Conservation (phyloP, 345 rosid species). For the Dovyalis caffra region DNA sequence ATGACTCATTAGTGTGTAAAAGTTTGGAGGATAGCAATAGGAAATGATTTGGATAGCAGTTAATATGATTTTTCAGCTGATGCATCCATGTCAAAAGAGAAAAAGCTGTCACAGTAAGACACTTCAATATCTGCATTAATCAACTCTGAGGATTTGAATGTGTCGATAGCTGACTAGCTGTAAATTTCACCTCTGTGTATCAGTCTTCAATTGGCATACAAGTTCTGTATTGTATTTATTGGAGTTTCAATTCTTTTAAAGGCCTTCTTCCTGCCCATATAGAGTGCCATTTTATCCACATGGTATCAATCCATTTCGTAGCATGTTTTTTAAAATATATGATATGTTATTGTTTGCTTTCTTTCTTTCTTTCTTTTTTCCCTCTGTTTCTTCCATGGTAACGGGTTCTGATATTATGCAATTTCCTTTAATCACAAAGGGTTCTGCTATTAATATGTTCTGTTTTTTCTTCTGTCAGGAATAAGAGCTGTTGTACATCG, state of each 20-base stretch:
- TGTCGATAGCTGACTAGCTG: background rate
- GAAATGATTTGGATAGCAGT: background rate
- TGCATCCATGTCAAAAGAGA: background rate
- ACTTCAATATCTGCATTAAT: background rate
- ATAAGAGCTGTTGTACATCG: background rate
- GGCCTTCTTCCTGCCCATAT: background rate
- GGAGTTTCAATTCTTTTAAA: background rate
- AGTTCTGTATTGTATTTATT: background rate
- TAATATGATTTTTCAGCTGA: background rate
- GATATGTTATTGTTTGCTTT: background rate
- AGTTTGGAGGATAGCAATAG: background rate
- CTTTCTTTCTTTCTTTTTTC: too few species aligned
- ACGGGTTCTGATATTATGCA: background rate
- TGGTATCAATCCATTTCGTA: background rate
- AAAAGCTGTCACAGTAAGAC: background rate
- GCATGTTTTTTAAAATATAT: background rate
- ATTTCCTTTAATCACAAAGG: background rate
- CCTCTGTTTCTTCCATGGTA: background rate
- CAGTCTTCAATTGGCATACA: background rate
- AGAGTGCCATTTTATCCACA: background rate
- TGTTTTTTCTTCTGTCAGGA: conserved; percentile 19
- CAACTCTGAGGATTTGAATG: background rate
- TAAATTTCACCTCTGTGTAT: background rate
- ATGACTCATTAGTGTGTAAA: background rate
- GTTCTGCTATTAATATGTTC: conserved; percentile 5